Evolutionary conservation across 208 protist species (phyloP).

Genomic region (Leishmania lainsoni): DNA sequence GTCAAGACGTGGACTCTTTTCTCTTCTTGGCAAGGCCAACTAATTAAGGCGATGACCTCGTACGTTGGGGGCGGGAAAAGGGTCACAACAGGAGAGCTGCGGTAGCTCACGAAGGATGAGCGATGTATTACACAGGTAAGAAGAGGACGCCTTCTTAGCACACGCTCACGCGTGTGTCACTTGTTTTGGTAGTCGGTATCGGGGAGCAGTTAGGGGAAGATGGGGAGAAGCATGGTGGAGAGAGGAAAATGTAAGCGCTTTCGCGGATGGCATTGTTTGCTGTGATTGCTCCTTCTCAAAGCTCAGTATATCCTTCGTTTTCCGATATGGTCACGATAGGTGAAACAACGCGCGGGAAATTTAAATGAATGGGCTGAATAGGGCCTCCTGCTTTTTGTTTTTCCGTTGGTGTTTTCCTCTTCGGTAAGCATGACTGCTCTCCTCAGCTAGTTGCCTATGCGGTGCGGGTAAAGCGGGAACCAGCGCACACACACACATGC

Average conservation of each 20-base stretch:
- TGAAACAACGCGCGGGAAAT: neutral
- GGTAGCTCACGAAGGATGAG: neutral
- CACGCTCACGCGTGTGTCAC: neutral
- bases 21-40: neutral
- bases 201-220: neutral
- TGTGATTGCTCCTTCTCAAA: neutral
- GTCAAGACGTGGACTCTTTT: neutral
- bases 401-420: neutral
- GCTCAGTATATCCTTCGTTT: neutral
- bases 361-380: neutral
- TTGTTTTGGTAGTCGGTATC: neutral
- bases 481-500: neutral
- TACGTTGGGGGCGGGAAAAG: neutral
- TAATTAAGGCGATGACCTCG: neutral
- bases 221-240: neutral
- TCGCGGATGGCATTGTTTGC: neutral
- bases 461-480: neutral
- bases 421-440: neutral
- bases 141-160: neutral
- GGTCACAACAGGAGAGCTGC: neutral
- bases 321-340: neutral
- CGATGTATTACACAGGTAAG: conserved; percentile 1
- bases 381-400: neutral
- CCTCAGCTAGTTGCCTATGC: neutral
- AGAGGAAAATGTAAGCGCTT: neutral